Evolutionary conservation across 2,329 filamentous ascomycete species (phyloP).

Genomic region (Leptographium wingfieldii): DNA sequence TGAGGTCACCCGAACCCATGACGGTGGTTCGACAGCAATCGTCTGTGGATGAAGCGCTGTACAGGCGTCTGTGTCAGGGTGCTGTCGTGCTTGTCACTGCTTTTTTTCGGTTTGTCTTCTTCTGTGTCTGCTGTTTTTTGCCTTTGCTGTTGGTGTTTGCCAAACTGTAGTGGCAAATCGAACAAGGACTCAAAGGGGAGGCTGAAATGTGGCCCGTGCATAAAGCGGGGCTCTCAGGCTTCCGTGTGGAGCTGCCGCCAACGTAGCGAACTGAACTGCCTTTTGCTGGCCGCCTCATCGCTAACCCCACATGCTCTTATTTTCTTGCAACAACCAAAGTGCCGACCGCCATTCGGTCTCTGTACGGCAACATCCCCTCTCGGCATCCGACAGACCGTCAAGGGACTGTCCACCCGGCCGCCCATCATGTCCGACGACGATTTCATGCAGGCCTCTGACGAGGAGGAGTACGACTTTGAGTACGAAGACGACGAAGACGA

Average conservation of each 20-base stretch:
- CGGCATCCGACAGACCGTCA: not conserved
- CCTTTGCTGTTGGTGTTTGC: not conserved
- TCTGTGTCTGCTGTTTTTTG: not conserved
- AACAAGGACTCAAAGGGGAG: not conserved
- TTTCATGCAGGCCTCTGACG: slow-evolving; percentile 87
- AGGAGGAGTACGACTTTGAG: slow-evolving; percentile 94
- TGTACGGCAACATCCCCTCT: not conserved
- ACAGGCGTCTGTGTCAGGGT: not conserved
- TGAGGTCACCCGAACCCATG: slow-evolving; percentile 85
- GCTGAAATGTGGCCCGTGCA: slow-evolving; percentile 9
- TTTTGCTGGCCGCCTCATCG: not conserved
- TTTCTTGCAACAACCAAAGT: not conserved
- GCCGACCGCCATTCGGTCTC: not conserved
- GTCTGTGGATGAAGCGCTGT: not conserved
- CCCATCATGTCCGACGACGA: slow-evolving; percentile 69
- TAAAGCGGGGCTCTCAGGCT: not conserved
- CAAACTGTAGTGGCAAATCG: too few species aligned
- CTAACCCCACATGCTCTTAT: not conserved
- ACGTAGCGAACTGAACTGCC: not conserved
- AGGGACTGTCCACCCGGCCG: too few species aligned
- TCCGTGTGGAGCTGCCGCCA: not conserved
- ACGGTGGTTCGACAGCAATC: not conserved
- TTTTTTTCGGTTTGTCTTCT: too few species aligned
- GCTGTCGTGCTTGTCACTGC: too few species aligned
- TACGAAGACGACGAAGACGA: slow-evolving; percentile 87